Percentiles rank a stretch among this genome's conserved stretches.
These are phyloP conservation scores for Evernia prunastri DNA, from an alignment of 495 filamentous ascomycete species.

Conservation along the genomic window DNA sequence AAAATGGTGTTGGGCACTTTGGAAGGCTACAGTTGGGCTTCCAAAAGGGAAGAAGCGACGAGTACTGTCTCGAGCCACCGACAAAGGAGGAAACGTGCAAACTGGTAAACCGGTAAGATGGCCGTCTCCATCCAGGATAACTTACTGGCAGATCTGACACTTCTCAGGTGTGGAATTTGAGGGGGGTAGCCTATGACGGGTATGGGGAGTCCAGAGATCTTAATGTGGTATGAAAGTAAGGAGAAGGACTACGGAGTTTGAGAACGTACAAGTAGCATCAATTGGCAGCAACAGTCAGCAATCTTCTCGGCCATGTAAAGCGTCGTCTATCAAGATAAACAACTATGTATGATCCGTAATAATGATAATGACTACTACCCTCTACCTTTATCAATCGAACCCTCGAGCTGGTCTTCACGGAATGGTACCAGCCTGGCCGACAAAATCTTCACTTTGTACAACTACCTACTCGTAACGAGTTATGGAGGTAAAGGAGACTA, in stretches of 20 bases:
- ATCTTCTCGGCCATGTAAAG: no score
- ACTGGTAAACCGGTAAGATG: conserved; percentile 30
- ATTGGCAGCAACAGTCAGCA: not conserved
- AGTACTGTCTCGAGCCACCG: conserved; percentile 48
- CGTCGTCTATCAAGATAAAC: no score
- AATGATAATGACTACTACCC: no score
- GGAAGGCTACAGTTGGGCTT: conserved; percentile 36
- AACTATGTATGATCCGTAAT: no score
- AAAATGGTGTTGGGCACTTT: conserved; percentile 49
- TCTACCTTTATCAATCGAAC: no score
- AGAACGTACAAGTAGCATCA: no score
- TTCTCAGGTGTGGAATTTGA: conserved; percentile 46
- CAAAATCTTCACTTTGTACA: no score
- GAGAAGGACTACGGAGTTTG: not conserved
- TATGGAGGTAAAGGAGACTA: no score
- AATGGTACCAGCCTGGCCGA: no score
- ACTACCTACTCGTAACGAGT: no score
- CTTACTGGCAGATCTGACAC: not conserved
- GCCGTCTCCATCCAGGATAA: not conserved
- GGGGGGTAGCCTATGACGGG: conserved; percentile 56
- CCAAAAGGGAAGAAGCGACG: conserved; percentile 32
- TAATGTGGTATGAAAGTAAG: conserved; percentile 23
- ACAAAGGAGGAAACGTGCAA: conserved; percentile 47
- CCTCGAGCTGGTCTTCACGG: no score
- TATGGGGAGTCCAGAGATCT: conserved; percentile 49